Evolutionary conservation across 768 basidiomycete species (phyloP).

Genomic region (Guyanaporus albipodus): DNA sequence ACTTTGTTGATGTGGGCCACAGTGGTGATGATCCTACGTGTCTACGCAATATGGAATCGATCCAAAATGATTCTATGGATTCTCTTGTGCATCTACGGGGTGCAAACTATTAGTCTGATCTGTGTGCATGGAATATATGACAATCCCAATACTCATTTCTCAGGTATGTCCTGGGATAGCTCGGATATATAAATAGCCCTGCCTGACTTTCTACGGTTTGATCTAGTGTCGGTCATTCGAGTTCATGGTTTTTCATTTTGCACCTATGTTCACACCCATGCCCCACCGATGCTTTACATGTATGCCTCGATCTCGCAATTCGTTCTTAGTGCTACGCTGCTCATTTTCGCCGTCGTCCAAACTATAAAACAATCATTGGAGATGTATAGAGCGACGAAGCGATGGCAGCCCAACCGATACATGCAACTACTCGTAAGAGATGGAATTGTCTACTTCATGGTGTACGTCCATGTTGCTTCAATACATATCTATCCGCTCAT

Average conservation of each 20-base stretch:
- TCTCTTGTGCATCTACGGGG: neutral
- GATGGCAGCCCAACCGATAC: neutral
- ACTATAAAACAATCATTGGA: neutral
- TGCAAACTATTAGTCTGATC: neutral
- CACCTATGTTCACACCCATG: neutral
- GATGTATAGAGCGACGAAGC: neutral
- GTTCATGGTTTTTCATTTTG: neutral
- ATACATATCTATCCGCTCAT: too few species aligned
- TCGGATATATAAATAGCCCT: too few species aligned
- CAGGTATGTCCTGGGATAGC: neutral
- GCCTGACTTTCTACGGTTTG: too few species aligned
- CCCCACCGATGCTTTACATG: neutral
- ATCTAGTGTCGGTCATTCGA: neutral
- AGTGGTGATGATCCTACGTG: neutral
- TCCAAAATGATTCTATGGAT: neutral
- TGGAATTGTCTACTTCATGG: neutral
- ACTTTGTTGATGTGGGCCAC: neutral
- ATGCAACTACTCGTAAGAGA: neutral
- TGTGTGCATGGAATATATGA: neutral
- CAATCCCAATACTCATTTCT: neutral
- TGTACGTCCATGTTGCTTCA: neutral
- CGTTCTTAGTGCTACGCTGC: neutral
- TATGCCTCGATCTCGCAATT: neutral
- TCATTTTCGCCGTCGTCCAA: neutral
- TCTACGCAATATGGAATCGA: neutral